Evolutionary conservation across 2,329 filamentous ascomycete species (phyloP), one percentile per base, ranked within the genome.

Genomic region (Clonostachys byssicola): DNA sequence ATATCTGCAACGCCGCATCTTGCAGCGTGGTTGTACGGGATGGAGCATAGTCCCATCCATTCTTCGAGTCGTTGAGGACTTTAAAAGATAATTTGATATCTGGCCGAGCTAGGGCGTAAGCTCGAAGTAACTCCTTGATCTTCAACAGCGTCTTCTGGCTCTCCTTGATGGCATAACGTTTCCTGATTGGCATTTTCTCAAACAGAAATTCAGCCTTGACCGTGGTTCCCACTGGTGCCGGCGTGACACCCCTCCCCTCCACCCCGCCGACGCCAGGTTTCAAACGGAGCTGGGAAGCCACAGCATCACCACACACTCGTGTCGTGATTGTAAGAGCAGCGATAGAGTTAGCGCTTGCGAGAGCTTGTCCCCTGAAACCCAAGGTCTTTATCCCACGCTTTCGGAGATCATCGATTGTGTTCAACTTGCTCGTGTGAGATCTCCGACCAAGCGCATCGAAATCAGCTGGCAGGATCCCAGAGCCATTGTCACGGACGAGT

Each of bases 291-390:
- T 60, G 58, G 5, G 70, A 68, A 2, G 81, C 87, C 7, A 86
- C 72, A 2, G 74, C 62, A 51, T 90, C 85, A 3, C 73, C 73
- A 34, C 77, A 68, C 4, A 81, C 80, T 51, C 80, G 78, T 5
- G 88, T 91, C 13, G 74, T 86, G 44, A 91, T 67, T 8, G 66
- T 69, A 40, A 91, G 66, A 5, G 73, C 70, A 36, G 34, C 34
- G 48, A 89, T 60, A 40, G 77, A 73, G 49, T 80, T 84, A 49
- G 77, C 74, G 60, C 81, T 83, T 38, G 86, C 85, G 50, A 92
- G 67, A 14, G 87, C 87, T 58, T 89, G 81, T 17, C 88, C 88
- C 35, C 88, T 79, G 58, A 92, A 92, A 3, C 88, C 88, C n/a
- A 92, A 73, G 34, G 76, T 84, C 40, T 67, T 71, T 2, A 78